Evolutionary conservation across 2,329 filamentous ascomycete species (phyloP).

Genomic region (Trichoderma arundinaceum): DNA sequence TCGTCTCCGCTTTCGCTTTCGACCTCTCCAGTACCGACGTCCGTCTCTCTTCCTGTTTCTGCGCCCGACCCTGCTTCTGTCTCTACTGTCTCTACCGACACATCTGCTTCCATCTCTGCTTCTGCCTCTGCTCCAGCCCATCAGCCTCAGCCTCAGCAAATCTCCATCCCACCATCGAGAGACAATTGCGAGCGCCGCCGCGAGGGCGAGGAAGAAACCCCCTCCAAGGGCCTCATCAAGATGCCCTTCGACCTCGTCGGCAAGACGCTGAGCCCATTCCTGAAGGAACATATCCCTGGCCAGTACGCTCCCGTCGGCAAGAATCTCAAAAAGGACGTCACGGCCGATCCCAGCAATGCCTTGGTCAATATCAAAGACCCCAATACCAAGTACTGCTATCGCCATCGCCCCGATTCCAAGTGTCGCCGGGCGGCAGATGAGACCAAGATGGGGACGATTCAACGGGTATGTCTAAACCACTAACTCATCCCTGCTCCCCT

Average conservation of each 20-base stretch:
- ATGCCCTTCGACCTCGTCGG: constrained; percentile 71
- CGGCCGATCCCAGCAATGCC: constrained; percentile 32
- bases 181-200: constrained; percentile 59
- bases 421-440: constrained; percentile 93
- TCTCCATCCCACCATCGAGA: constrained; percentile 41
- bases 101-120: neutral
- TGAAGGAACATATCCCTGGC: constrained; percentile 86
- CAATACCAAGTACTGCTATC: constrained; percentile 94
- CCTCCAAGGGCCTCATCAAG: constrained; percentile 54
- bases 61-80: neutral
- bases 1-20: constrained; percentile 11
- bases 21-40: constrained; percentile 21
- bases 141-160: constrained; percentile 6
- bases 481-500: neutral
- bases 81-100: neutral
- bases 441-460: constrained; percentile 92
- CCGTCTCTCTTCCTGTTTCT: constrained; percentile 4
- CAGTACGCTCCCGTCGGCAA: constrained; percentile 83
- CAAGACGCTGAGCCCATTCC: constrained; percentile 83
- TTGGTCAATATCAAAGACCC: constrained; percentile 55
- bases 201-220: constrained; percentile 55
- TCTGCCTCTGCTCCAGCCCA: constrained; percentile 10
- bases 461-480: constrained; percentile 66
- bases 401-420: constrained; percentile 91
- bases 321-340: constrained; percentile 46